Conservation (phyloP, 352 stramenopile genomes). For the Phytophthora sp. region DNA sequence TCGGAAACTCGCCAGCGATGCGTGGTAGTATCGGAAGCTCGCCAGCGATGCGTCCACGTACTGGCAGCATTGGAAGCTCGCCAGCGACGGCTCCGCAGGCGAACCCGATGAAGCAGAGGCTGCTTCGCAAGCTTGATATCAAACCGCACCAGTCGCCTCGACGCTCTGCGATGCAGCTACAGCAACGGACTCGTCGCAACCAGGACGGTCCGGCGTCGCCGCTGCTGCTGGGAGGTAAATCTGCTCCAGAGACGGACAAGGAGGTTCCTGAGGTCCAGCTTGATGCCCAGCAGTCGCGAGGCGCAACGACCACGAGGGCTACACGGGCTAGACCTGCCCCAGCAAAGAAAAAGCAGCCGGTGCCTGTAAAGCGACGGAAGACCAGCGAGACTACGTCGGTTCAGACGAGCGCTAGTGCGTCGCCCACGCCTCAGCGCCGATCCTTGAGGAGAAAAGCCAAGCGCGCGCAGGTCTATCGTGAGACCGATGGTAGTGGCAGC, state of each 20-base stretch:
- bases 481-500: constrained; percentile 36
- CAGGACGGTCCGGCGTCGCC: constrained; percentile 28
- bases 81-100: constrained; percentile 14
- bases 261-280: constrained; percentile 28
- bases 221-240: constrained; percentile 34
- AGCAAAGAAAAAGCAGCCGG: constrained; percentile 19
- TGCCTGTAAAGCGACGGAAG: constrained; percentile 30
- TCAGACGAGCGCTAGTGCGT: constrained; percentile 3
- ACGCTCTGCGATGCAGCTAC: constrained; percentile 49
- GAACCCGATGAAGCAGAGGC: constrained; percentile 39
- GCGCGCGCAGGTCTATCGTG: constrained; percentile 46
- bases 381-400: constrained; percentile 9
- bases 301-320: constrained; percentile 32
- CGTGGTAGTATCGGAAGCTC: constrained; percentile 14
- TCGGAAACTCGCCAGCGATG: constrained; percentile 9
- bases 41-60: constrained; percentile 20
- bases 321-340: constrained; percentile 36
- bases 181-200: constrained; percentile 33
- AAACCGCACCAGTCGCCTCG: constrained; percentile 79
- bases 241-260: constrained; percentile 17
- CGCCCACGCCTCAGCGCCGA: constrained; percentile 14
- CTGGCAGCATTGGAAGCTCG: constrained; percentile 20
- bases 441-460: constrained; percentile 54
- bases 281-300: constrained; percentile 19
- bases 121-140: constrained; percentile 71